Evolutionary conservation across 208 protist genomes (phyloP).

Genomic region (Jaenimonas drosophilae): DNA sequence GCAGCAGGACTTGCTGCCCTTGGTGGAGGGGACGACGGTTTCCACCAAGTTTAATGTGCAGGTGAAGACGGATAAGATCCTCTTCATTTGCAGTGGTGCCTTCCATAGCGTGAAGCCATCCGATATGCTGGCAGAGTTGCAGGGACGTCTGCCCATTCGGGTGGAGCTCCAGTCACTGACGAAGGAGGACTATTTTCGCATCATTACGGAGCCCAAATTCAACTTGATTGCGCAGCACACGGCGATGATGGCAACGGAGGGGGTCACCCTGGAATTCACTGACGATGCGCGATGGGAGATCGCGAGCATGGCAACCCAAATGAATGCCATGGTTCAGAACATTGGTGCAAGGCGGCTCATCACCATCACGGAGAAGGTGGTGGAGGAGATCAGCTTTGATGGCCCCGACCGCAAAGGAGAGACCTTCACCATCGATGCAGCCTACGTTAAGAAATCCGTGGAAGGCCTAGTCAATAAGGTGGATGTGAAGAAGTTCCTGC

Average conservation of each 20-base stretch:
- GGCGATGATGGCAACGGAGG: conserved; percentile 94
- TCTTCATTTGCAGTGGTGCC: conserved; percentile 97
- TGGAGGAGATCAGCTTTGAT: conserved; percentile 95
- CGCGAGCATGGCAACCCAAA: conserved; percentile 89
- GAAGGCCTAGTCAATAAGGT: conserved; percentile 89
- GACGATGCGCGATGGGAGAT: conserved; percentile 94
- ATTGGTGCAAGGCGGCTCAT: conserved; percentile 96
- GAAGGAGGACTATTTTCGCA: conserved; percentile 94
- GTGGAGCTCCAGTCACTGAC: conserved; percentile 96
- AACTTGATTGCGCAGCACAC: conserved; percentile 95
- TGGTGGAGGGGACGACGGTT: conserved; percentile 96
- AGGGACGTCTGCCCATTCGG: conserved; percentile 96
- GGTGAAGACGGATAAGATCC: conserved; percentile 97
- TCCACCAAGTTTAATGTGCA: conserved; percentile 95
- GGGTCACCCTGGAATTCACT: conserved; percentile 91
- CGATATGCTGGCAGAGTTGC: conserved; percentile 94
- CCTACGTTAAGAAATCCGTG: conserved; percentile 86
- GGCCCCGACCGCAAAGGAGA: conserved; percentile 80
- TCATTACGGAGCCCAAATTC: conserved; percentile 97
- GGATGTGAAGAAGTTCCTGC: conserved; percentile 90
- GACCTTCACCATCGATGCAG: conserved; percentile 77
- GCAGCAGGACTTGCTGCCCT: conserved; percentile 96
- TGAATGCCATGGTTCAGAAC: conserved; percentile 96
- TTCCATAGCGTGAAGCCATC: conserved; percentile 94
- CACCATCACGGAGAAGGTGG: conserved; percentile 95